Conservation (phyloP, 2,329 filamentous ascomycete species). For the Colletotrichum musicola region DNA sequence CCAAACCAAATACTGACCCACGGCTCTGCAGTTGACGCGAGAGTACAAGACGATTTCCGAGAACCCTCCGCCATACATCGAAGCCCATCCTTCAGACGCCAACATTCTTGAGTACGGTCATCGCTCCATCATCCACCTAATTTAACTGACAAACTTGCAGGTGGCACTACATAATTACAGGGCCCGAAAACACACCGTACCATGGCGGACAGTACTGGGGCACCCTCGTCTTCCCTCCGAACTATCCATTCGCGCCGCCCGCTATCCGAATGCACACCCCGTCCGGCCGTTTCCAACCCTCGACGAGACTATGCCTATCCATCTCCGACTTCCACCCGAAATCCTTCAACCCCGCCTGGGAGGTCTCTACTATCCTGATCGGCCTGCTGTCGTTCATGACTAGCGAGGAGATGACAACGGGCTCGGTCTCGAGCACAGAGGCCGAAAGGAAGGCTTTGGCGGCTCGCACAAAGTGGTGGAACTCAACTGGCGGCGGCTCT, state of each 20-base stretch:
- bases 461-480: conserved; percentile 91
- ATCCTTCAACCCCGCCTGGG: conserved; percentile 98
- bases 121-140: not conserved
- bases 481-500: conserved; percentile 90
- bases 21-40: conserved; percentile 64
- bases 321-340: conserved; percentile 99
- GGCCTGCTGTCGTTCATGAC: conserved; percentile 98
- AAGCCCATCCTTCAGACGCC: conserved; percentile 87
- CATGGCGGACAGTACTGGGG: conserved; percentile 98
- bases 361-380: conserved; percentile 95
- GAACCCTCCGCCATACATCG: conserved; percentile 90
- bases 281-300: conserved; percentile 93
- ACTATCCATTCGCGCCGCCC: conserved; percentile 97
- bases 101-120: conserved; percentile 86
- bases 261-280: conserved; percentile 99
- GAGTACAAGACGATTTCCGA: conserved; percentile 73
- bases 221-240: conserved; percentile 91
- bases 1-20: conserved; percentile 45
- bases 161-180: conserved; percentile 97
- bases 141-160: conserved; percentile 54
- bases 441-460: conserved; percentile 84
- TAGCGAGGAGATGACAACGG: conserved; percentile 98
- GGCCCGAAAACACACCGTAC: conserved; percentile 94
- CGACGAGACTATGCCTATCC: conserved; percentile 90
- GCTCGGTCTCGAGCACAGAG: conserved; percentile 82